Percentiles rank a stretch among this genome's conserved stretches.
Conservation (phyloP, 2,329 filamentous ascomycete species). For the Corynespora cassiicola region DNA sequence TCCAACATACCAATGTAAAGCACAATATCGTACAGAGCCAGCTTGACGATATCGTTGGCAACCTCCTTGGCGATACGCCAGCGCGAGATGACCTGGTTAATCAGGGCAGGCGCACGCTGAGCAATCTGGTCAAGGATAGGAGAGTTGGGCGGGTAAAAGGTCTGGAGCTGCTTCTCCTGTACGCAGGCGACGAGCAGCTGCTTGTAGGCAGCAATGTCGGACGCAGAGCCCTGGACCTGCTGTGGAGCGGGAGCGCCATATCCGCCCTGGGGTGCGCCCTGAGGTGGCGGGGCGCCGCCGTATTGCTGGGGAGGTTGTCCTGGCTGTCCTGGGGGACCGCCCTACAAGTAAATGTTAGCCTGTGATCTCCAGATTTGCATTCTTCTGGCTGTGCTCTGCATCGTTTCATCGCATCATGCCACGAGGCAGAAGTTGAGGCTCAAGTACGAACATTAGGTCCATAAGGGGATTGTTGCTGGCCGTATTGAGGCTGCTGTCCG, state of each 20-base stretch:
- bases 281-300: constrained; percentile 30
- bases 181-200: constrained; percentile 62
- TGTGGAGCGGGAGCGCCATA: constrained; percentile 43
- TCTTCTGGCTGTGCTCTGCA: constrained; percentile 19
- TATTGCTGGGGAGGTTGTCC: constrained; percentile 41
- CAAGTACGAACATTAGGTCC: constrained; percentile 33
- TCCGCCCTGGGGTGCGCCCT: constrained; percentile 37
- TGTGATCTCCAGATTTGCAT: constrained; percentile 1
- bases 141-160: constrained; percentile 64
- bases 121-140: constrained; percentile 60
- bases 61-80: constrained; percentile 66
- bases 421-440: background rate
- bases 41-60: constrained; percentile 68
- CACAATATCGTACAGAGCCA: constrained; percentile 67
- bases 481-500: constrained; percentile 31
- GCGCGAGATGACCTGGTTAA: constrained; percentile 62
- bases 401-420: constrained; percentile 11
- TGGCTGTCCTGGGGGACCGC: constrained; percentile 15
- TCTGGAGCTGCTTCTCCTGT: constrained; percentile 65
- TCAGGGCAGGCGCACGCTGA: constrained; percentile 54
- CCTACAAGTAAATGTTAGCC: constrained; percentile 15
- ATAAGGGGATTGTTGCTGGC: constrained; percentile 38
- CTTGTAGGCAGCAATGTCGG: constrained; percentile 62
- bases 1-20: constrained; percentile 59
- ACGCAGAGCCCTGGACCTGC: constrained; percentile 52